phyloP scores from a whole-genome alignment of 345 rosid species.

The Boechera retrofracta region DNA sequence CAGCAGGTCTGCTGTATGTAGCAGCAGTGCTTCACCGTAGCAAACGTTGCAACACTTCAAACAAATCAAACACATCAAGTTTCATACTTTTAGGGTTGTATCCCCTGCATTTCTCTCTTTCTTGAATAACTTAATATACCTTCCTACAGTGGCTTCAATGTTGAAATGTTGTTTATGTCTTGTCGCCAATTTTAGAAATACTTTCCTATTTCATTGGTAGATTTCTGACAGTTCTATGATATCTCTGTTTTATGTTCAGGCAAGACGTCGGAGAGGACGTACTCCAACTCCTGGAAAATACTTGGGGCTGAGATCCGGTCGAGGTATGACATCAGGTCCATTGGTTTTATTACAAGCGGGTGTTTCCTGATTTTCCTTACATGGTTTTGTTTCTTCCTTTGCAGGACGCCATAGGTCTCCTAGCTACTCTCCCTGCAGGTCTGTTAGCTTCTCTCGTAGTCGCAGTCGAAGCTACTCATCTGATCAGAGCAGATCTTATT shows the following conservation, averaged over 20 bases:
- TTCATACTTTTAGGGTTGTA: conserved; percentile 86
- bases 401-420: conserved; percentile 52
- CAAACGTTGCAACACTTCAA: conserved; percentile 73
- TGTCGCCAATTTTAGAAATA: background rate
- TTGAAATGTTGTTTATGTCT: conserved; percentile 7
- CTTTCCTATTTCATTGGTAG: background rate
- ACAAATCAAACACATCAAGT: conserved; percentile 52
- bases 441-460: conserved; percentile 59
- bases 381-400: conserved; percentile 20
- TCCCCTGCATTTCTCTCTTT: conserved; percentile 80
- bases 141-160: conserved; percentile 9
- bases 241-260: conserved; percentile 51
- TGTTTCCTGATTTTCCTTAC: background rate
- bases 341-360: background rate
- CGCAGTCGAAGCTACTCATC: conserved; percentile 60
- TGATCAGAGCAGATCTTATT: conserved; percentile 62
- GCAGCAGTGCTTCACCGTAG: conserved; percentile 90
- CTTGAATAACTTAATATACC: conserved; percentile 39
- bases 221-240: conserved; percentile 20
- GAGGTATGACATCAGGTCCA: conserved; percentile 52
- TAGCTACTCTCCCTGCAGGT: conserved; percentile 55
- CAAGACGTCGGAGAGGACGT: conserved; percentile 81
- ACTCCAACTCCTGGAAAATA: conserved; percentile 98
- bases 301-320: conserved; percentile 68
- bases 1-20: conserved; percentile 98